Conservation (phyloP, 208 protist species). For the Trypanosoma rangeli region DNA sequence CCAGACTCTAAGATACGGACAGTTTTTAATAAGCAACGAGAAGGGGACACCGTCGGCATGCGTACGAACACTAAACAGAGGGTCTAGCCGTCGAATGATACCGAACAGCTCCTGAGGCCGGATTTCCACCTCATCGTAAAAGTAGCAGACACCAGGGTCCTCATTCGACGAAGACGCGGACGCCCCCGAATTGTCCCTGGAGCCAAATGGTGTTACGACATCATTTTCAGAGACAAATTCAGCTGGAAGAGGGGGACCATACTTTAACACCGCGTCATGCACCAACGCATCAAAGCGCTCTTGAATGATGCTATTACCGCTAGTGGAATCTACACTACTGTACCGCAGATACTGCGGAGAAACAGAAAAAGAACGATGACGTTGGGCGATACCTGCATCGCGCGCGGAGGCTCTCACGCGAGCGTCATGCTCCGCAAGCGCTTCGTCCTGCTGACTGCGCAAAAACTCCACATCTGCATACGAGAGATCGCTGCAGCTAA, state of each 20-base stretch:
- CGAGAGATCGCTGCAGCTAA: not conserved
- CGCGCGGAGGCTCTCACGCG: not conserved
- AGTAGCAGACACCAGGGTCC: slow-evolving; percentile 35
- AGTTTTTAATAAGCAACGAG: slow-evolving; percentile 80
- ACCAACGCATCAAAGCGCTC: slow-evolving; percentile 69
- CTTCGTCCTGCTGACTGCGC: slow-evolving; percentile 9
- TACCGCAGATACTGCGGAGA: slow-evolving; percentile 32
- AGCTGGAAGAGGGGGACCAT: slow-evolving; percentile 74
- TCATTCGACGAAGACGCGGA: not conserved
- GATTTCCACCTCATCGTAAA: slow-evolving; percentile 72
- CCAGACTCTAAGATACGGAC: slow-evolving; percentile 61
- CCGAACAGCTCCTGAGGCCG: slow-evolving; percentile 54
- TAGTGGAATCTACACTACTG: slow-evolving; percentile 46
- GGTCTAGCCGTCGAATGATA: slow-evolving; percentile 50
- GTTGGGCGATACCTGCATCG: not conserved
- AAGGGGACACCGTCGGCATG: slow-evolving; percentile 78
- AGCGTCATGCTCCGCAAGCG: slow-evolving; percentile 2
- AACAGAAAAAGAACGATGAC: not conserved
- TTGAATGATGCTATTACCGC: slow-evolving; percentile 66
- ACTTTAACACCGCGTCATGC: slow-evolving; percentile 55
- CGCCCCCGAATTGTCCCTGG: not conserved
- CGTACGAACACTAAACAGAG: slow-evolving; percentile 56
- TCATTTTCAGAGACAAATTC: slow-evolving; percentile 65
- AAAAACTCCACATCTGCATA: slow-evolving; percentile 15
- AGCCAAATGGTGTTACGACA: slow-evolving; percentile 22